Evolutionary conservation across 495 filamentous ascomycete species (phyloP).

Genomic region (Platismatia glauca): DNA sequence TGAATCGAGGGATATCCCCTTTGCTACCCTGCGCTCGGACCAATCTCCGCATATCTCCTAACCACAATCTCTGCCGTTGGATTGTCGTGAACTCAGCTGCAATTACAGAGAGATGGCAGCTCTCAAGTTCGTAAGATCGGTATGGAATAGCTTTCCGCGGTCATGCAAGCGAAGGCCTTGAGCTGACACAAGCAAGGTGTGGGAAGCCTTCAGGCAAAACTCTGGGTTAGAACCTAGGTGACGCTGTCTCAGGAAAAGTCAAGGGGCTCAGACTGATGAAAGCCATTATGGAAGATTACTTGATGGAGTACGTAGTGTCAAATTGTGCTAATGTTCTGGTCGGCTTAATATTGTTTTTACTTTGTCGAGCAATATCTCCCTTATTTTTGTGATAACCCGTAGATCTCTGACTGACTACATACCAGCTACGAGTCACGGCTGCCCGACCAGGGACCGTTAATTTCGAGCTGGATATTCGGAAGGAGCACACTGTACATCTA

Average conservation of each 20-base stretch:
- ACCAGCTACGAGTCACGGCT: slow-evolving; percentile 64
- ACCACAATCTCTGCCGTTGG: neutral
- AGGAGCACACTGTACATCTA: slow-evolving; percentile 71
- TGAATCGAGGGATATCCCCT: neutral
- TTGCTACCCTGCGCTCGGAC: slow-evolving; percentile 5
- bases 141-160: slow-evolving; percentile 25
- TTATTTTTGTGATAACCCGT: neutral
- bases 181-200: slow-evolving; percentile 43
- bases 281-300: slow-evolving; percentile 24
- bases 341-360: neutral
- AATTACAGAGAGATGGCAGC: slow-evolving; percentile 38
- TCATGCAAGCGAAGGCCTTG: too few relatives aligned
- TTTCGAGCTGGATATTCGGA: slow-evolving; percentile 77
- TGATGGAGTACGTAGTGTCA: slow-evolving; percentile 24
- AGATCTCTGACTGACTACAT: neutral
- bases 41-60: neutral
- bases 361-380: too few relatives aligned
- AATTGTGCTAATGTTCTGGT: neutral
- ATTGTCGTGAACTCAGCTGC: neutral
- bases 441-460: slow-evolving; percentile 72
- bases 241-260: slow-evolving; percentile 15
- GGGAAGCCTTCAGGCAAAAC: slow-evolving; percentile 71
- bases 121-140: slow-evolving; percentile 54
- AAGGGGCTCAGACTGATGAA: slow-evolving; percentile 1
- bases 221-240: slow-evolving; percentile 86